phyloP scores from a whole-genome alignment of 177 flowering plant species.

The Tripterygium wilfordii region DNA sequence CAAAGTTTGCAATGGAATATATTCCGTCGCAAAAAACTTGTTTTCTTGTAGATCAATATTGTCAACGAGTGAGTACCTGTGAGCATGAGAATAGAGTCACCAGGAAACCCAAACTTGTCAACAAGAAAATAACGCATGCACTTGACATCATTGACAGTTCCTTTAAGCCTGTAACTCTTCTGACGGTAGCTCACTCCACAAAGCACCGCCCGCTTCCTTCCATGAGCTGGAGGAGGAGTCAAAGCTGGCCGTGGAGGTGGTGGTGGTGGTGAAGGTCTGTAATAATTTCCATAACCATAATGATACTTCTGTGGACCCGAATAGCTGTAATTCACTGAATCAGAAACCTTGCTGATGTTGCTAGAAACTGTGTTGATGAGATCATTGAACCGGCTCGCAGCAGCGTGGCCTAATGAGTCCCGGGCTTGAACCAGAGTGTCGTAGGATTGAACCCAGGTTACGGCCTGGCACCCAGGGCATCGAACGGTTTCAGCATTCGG shows the following conservation, averaged over 20 bases:
- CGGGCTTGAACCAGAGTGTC: slow-evolving; percentile 6
- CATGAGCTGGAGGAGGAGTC: slow-evolving; percentile 14
- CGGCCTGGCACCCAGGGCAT: slow-evolving; percentile 29
- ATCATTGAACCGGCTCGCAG: slow-evolving; percentile 13
- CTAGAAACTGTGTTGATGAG: slow-evolving; percentile 9
- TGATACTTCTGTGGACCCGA: not conserved
- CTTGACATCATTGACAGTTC: slow-evolving; percentile 41
- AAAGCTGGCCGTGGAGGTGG: not conserved
- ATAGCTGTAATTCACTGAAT: not conserved
- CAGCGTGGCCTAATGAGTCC: slow-evolving; percentile 17
- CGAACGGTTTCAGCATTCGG: slow-evolving; percentile 23
- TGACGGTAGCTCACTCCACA: slow-evolving; percentile 44
- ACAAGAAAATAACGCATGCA: slow-evolving; percentile 43
- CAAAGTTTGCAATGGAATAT: too few relatives aligned
- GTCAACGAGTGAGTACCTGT: too few relatives aligned
- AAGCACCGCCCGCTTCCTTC: slow-evolving; percentile 46
- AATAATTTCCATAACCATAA: not conserved
- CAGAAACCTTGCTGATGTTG: not conserved
- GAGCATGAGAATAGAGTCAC: slow-evolving; percentile 25
- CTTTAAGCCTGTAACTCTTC: slow-evolving; percentile 31
- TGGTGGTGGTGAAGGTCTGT: slow-evolving; percentile 1
- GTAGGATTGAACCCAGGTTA: slow-evolving; percentile 11
- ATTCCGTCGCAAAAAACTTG: too few relatives aligned
- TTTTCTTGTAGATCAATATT: too few relatives aligned
- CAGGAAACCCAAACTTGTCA: slow-evolving; percentile 30